Base-by-base conservation (phyloP, 1,139 yeast genomes). In the Petasospora fabianii region DNA sequence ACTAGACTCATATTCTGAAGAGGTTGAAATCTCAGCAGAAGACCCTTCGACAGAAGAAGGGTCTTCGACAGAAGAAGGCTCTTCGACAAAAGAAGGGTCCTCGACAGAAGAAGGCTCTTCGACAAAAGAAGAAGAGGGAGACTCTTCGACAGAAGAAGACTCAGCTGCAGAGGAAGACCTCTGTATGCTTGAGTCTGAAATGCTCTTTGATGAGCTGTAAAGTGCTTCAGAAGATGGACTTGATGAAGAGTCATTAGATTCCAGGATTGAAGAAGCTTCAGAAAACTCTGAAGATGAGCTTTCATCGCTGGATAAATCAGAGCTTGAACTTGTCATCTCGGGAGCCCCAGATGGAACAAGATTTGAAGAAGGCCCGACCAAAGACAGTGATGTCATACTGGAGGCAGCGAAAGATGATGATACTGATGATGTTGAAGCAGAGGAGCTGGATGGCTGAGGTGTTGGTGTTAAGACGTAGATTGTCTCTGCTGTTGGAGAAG, bases 391-490 rank as follows among this genome's bases (percentile, higher is more conserved):
- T 10, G 22, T 8, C 7, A 20, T 20, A 10, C 7, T 20, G 7
- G 22, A 20, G 10, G 22, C 29, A 27, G 29, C 16, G 12, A 13
- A 10, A 13, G 9, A 24, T 6, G 30, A 22, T 9, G 41, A 34
- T 24, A 33, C 24, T 4, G 40, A 29, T 13, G 46, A 27, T 3
- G 47, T 27, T 3, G 22, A 8, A 10, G 22, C 10, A 20, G 22
- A 20, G 22, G 22, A n/a, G n/a, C n/a, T n/a, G n/a, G n/a, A n/a
- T n/a, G n/a, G n/a, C n/a, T n/a, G 9, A 20, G 44, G n/a, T 3
- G 49, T 46, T 30, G 53, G 53, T 7, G 47, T 41, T 18, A 28
- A 40, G 21, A 48, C 36, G 17, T 35, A 15, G 24, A 48, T 35
- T 3, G 52, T 48, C 34, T 44, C 51, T 28, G 43, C 50, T 27